Conservation (phyloP, 2,329 filamentous ascomycete species). For the Colletotrichum cereale region DNA sequence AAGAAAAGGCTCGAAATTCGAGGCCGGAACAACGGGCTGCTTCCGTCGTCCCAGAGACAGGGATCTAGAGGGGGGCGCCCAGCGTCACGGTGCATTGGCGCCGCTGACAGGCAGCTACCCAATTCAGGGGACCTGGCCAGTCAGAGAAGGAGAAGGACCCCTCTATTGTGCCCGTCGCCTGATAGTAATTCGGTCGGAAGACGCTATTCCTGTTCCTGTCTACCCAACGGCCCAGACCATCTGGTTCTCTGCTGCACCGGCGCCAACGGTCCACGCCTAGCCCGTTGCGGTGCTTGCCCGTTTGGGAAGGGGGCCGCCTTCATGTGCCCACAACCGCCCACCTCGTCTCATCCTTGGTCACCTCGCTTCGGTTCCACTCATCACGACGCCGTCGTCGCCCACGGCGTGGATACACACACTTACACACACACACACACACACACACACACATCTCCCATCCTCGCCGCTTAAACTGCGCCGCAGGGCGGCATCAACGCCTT, state of each 20-base stretch:
- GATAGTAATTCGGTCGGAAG: not conserved
- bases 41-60: slow-evolving; percentile 2
- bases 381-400: slow-evolving; percentile 23
- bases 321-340: slow-evolving; percentile 16
- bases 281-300: slow-evolving; percentile 13
- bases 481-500: slow-evolving; percentile 4
- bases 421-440: not conserved
- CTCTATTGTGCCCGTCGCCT: slow-evolving; percentile 19
- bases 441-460: slow-evolving; percentile 8
- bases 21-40: slow-evolving; percentile 10
- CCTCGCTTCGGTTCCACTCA: slow-evolving; percentile 6
- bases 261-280: slow-evolving; percentile 8
- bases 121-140: slow-evolving; percentile 22
- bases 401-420: slow-evolving; percentile 6
- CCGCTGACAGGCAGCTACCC: slow-evolving; percentile 21
- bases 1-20: not conserved
- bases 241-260: not conserved
- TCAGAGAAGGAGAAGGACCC: not conserved
- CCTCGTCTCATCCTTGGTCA: slow-evolving; percentile 10
- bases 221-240: slow-evolving; percentile 5
- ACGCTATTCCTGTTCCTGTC: slow-evolving; percentile 33
- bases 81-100: slow-evolving; percentile 19
- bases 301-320: slow-evolving; percentile 3
- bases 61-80: not conserved
- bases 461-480: slow-evolving; percentile 16